Evolutionary conservation across 2,329 filamentous ascomycete genomes (phyloP), one percentile per base, ranked within the genome.

Genomic region (Phialophora macrospora): DNA sequence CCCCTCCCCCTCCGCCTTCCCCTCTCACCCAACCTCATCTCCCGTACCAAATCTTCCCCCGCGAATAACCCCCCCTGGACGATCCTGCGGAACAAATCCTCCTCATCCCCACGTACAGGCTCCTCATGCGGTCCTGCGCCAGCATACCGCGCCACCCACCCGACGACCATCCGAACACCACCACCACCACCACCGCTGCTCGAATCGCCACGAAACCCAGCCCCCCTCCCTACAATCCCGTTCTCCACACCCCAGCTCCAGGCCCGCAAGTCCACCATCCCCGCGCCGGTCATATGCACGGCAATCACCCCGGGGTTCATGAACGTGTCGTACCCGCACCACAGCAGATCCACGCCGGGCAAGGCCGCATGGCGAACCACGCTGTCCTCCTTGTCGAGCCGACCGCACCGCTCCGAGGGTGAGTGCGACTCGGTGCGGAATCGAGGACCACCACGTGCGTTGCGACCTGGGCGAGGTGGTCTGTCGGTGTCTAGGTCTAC

Each of bases 181-280:
- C 22, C 48, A 1, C 7, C 49, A 1, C 5, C 24, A 2, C 0
- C 22, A 4, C 2, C 22, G 17, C 28, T 28, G 8, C 22, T 44
- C 20, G 30, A 52, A 51, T 32, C 8, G 12, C 38, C 38, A n/a
- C 38, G 38, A 20, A 62, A 34, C 14, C 55, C 62, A 3, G 61
- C 65, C 5, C 51, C 52, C n/a, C 17, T 48, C 1, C 65, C 65
- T n/a, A 67, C 61, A 44, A 67, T 48, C 22, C 65, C 62, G 22
- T 14, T 44, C 30, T 56, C 48, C n/a, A 67, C 57, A 14, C 65
- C 65, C 17, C 32, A 38, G 32, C 44, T 62, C 61, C 61, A 67
- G 14, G 49, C 24, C 3, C 22, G 12, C 11, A 62, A 14, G 20
- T 67, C 52, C 9, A 67, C 62, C 65, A 64, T 67, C 4, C 14